Evolutionary conservation across 164 flowering plant species (phyloP).

Genomic region (Annona squamosa): DNA sequence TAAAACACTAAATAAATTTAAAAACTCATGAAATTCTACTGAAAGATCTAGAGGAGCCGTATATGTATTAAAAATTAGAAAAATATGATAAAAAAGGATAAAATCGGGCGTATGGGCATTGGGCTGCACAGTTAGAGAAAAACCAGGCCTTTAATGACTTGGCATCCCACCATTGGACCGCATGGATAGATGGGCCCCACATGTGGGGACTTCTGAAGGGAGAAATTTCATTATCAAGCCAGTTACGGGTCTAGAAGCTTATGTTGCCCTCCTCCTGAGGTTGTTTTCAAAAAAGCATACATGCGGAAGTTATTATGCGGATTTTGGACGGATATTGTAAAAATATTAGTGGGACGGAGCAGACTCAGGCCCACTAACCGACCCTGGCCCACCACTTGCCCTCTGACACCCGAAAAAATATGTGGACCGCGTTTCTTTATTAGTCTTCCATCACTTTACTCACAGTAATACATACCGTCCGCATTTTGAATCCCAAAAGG

Average conservation of each 20-base stretch:
- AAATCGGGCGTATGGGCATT: no score
- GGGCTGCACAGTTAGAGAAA: no score
- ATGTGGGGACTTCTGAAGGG: constrained; percentile 8
- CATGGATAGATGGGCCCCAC: neutral
- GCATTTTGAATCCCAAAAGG: neutral
- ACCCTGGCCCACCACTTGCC: constrained; percentile 16
- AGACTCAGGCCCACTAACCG: constrained; percentile 20
- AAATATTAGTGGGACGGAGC: constrained; percentile 11
- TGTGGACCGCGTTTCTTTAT: neutral
- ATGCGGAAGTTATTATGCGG: constrained; percentile 10
- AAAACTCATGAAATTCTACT: no score
- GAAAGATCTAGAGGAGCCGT: no score
- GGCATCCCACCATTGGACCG: neutral
- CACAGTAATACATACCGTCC: neutral
- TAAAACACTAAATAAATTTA: no score
- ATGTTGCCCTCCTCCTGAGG: neutral
- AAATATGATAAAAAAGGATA: no score
- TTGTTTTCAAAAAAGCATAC: constrained; percentile 1
- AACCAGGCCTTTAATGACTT: neutral
- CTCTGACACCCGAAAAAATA: neutral
- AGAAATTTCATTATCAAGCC: constrained; percentile 21
- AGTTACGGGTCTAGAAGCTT: constrained; percentile 16
- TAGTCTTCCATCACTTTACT: neutral
- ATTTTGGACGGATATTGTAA: constrained; percentile 7
- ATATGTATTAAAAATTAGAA: no score